Conservation (phyloP, 2,329 filamentous ascomycete genomes). For the Monosporascus cannonballus region DNA sequence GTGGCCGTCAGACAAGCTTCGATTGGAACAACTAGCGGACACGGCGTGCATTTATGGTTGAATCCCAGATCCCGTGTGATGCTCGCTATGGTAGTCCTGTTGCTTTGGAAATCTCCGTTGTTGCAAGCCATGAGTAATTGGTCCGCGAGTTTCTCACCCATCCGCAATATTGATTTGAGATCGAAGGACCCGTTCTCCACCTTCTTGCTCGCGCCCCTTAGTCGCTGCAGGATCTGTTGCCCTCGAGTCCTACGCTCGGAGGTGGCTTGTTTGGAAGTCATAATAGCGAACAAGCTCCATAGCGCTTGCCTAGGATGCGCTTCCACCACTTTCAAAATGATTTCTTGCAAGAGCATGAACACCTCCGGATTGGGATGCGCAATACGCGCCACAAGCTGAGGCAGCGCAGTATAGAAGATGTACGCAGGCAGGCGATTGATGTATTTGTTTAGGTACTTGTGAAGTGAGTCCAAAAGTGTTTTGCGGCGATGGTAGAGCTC, state of each 20-base stretch:
- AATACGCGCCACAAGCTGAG: slow-evolving; percentile 94
- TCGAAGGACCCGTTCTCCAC: slow-evolving; percentile 49
- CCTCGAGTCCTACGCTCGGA: slow-evolving; percentile 56
- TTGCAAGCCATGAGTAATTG: slow-evolving; percentile 78
- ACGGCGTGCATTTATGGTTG: slow-evolving; percentile 77
- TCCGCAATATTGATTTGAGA: slow-evolving; percentile 64
- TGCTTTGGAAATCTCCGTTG: slow-evolving; percentile 65
- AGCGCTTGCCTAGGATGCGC: slow-evolving; percentile 86
- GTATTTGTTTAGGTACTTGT: slow-evolving; percentile 75
- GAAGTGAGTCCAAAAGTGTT: slow-evolving; percentile 61
- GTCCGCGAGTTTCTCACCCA: slow-evolving; percentile 77
- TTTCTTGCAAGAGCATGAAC: slow-evolving; percentile 67
- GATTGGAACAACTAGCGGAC: slow-evolving; percentile 80
- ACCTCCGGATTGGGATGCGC: slow-evolving; percentile 76
- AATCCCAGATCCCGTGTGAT: slow-evolving; percentile 75
- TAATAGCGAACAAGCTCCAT: slow-evolving; percentile 84
- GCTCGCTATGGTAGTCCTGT: slow-evolving; percentile 61
- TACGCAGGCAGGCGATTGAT: slow-evolving; percentile 65
- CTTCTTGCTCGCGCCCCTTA: slow-evolving; percentile 44
- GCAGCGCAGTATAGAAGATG: slow-evolving; percentile 75
- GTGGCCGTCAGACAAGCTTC: slow-evolving; percentile 79
- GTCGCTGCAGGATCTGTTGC: slow-evolving; percentile 42
- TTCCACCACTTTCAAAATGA: slow-evolving; percentile 81
- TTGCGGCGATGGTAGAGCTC: slow-evolving; percentile 52
- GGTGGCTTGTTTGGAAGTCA: slow-evolving; percentile 65